Base-by-base conservation (phyloP, 2,329 filamentous ascomycete species). In the Corniculantispora saksenae region DNA sequence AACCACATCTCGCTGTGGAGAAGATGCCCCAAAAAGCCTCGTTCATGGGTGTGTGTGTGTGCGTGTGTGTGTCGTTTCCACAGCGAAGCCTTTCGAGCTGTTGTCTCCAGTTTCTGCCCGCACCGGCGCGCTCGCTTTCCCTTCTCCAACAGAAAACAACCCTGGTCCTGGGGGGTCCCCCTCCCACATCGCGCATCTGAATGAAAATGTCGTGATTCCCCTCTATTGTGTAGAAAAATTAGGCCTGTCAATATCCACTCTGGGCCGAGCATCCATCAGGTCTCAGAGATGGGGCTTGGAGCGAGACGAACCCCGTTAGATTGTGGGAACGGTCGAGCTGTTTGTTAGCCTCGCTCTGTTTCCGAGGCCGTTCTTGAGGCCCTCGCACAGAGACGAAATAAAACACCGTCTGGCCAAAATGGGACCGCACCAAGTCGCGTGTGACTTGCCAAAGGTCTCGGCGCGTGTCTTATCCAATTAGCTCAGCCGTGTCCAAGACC, bases 171-270 rank as follows among this genome's bases (percentile, higher is more conserved):
- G 35, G 12, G 17, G 17, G 43, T 35, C 10, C 23, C 21, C 58
- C n/a, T 47, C 48, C n/a, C 25, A 47, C 23, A 62, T 62, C 59
- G 59, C 21, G 48, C 38, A 62, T 62, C 43, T 48, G 27, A 62
- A 32, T 29, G 25, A 4, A 45, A 23, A 47, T 61, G 58, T 62
- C 60, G 60, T 62, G 60, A 62, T 62, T 62, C 38, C 38, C 35
- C 50, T 45, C 50, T 17, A 25, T 38, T 23, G 25, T 29, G 45
- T n/a, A 27, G n/a, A 23, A 12, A 40, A 19, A 51, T n/a, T 21
- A 13, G 13, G 10, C 12, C 29, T 50, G 12, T 29, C 17, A 15
- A 50, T 35, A 51, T 51, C 45, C 58, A 61, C 57, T 50, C 45
- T 13, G 40, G 57, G 23, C 43, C 45, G 57, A 60, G 43, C 15